Conservation (phyloP, 257 asterid species). For the Mitragyna speciosa region DNA sequence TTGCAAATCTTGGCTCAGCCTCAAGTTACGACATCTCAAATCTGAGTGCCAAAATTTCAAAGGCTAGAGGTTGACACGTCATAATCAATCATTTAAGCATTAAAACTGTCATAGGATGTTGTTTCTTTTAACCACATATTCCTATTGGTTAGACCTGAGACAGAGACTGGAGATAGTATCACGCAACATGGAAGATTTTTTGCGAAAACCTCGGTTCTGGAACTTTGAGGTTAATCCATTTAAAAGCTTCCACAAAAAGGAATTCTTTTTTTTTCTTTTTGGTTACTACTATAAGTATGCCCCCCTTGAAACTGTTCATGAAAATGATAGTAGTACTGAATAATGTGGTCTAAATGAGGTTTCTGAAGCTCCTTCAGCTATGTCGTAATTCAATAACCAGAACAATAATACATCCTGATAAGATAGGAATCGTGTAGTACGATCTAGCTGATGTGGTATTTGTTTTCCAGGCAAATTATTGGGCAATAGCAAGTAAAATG, state of each 20-base stretch:
- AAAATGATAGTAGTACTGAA: background rate
- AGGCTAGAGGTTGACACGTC: constrained; percentile 18
- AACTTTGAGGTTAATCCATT: background rate
- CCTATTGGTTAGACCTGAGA: constrained; percentile 6
- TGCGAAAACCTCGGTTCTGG: background rate
- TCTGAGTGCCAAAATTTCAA: constrained; percentile 8
- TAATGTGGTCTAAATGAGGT: background rate
- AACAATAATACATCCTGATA: background rate
- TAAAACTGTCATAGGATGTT: constrained; percentile 4
- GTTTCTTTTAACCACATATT: background rate
- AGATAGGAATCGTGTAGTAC: background rate
- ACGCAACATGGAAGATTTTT: background rate
- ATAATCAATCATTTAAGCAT: background rate
- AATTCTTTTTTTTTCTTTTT: too few relatives aligned
- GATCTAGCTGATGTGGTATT: background rate
- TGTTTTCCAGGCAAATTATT: background rate
- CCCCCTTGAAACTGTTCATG: background rate
- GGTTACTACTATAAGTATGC: background rate
- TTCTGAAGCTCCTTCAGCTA: background rate
- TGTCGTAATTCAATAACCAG: background rate
- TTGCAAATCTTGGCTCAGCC: constrained; percentile 22
- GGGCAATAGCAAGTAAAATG: background rate
- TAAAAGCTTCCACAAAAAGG: background rate
- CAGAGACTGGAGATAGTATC: constrained; percentile 6
- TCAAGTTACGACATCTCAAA: constrained; percentile 10